These are phyloP conservation scores for Melanomma pulvis-pyrius DNA, from an alignment of 495 filamentous ascomycete genomes.

Conservation along the genomic window DNA sequence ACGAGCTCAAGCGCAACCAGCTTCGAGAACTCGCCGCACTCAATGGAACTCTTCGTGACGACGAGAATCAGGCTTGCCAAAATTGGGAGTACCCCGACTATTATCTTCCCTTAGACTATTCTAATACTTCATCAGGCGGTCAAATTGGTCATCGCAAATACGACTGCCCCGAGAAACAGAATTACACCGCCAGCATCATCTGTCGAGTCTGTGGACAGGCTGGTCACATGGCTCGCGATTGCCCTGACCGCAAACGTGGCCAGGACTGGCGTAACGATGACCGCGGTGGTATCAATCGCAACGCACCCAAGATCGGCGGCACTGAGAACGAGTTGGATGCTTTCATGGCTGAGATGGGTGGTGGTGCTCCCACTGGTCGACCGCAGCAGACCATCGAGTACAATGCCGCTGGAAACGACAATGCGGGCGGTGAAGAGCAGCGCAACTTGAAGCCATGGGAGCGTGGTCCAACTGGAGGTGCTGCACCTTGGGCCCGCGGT, in stretches of 20 bases:
- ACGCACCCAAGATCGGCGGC: constrained; percentile 75
- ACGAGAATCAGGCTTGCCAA: constrained; percentile 99
- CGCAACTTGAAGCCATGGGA: constrained; percentile 84
- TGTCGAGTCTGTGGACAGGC: constrained; percentile 97
- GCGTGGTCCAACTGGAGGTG: constrained; percentile 83
- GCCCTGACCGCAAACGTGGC: constrained; percentile 87
- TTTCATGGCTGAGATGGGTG: constrained; percentile 97
- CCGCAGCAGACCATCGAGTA: constrained; percentile 79
- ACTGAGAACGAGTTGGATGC: constrained; percentile 92
- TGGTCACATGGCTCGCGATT: constrained; percentile 91
- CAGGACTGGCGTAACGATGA: constrained; percentile 85
- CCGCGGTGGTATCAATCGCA: constrained; percentile 46
- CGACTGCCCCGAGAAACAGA: constrained; percentile 96
- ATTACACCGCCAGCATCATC: constrained; percentile 98
- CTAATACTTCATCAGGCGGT: constrained; percentile 58
- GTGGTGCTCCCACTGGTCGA: constrained; percentile 71
- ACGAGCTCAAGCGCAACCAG: constrained; percentile 97
- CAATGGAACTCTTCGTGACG: constrained; percentile 97
- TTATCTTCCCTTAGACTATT: background rate
- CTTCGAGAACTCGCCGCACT: constrained; percentile 94
- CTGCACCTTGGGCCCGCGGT: constrained; percentile 69
- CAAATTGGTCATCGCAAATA: constrained; percentile 99
- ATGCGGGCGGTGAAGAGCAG: constrained; percentile 52
- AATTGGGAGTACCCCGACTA: constrained; percentile 94
- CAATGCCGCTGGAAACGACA: constrained; percentile 43